These are phyloP conservation scores for Apiotrichum siamense DNA, from an alignment of 1,284 basidiomycete genomes.

Conservation along the genomic window DNA sequence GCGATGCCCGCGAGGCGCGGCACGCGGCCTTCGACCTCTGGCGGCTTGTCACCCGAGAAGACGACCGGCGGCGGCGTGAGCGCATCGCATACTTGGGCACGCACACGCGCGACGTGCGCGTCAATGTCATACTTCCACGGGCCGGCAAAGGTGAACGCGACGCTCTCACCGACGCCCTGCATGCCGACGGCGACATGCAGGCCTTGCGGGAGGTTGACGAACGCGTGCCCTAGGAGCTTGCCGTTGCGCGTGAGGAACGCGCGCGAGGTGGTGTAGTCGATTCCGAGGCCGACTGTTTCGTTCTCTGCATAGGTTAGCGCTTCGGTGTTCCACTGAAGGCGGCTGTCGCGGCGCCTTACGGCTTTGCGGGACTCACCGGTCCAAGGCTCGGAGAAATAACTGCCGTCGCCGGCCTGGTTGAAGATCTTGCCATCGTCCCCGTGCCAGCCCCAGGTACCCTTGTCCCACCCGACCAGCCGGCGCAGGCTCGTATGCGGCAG, in stretches of 20 bases:
- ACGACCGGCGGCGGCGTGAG: neutral
- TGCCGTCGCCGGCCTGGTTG: constrained; percentile 62
- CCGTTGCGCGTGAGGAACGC: constrained; percentile 91
- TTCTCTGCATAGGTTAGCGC: too few species aligned
- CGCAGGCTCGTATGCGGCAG: constrained; percentile 56
- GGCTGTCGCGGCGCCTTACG: too few species aligned
- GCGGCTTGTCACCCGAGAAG: constrained; percentile 4
- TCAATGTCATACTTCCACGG: constrained; percentile 84
- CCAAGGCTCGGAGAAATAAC: constrained; percentile 61
- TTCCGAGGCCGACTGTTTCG: constrained; percentile 79
- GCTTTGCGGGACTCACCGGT: constrained; percentile 22
- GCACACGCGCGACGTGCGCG: constrained; percentile 54
- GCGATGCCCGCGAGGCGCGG: neutral
- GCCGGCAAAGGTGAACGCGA: constrained; percentile 67
- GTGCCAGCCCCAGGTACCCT: constrained; percentile 86
- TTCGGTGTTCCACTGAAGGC: too few species aligned
- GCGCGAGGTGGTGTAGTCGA: constrained; percentile 71
- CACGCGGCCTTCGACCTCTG: neutral
- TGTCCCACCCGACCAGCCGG: constrained; percentile 83
- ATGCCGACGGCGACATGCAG: constrained; percentile 82
- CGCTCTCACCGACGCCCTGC: constrained; percentile 56
- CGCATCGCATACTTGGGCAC: constrained; percentile 13
- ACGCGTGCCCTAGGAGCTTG: constrained; percentile 62
- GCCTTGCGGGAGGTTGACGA: constrained; percentile 58
- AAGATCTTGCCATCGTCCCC: constrained; percentile 83